phyloP scores from a whole-genome alignment of 179 eudicot genomes.

The Actinidia chinensis region DNA sequence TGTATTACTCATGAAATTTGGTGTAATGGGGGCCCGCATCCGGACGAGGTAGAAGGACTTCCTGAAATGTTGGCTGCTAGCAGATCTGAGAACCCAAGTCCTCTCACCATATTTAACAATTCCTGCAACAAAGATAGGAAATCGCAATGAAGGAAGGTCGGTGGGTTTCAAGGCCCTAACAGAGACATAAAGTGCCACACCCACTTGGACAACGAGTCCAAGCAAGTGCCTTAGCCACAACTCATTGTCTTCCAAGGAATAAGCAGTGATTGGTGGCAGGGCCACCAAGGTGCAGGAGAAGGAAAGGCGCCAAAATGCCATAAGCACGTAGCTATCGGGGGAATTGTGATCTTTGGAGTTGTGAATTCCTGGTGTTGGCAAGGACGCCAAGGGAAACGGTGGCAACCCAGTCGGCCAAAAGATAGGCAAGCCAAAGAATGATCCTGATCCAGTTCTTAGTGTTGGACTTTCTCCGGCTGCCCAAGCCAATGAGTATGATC shows the following conservation, averaged over 20 bases:
- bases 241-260: conserved; percentile 16
- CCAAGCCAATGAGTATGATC: no score
- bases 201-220: neutral
- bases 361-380: neutral
- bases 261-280: conserved; percentile 3
- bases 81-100: neutral
- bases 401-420: no score
- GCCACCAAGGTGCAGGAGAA: conserved; percentile 11
- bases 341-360: neutral
- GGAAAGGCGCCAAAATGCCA: conserved; percentile 11
- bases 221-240: conserved; percentile 8
- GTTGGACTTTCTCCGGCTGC: no score
- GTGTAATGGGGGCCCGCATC: conserved; percentile 13
- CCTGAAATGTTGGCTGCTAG: conserved; percentile 3
- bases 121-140: conserved; percentile 8
- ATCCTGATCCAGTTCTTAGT: no score
- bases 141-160: neutral
- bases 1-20: neutral
- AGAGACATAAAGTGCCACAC: neutral
- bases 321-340: neutral
- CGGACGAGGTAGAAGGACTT: neutral
- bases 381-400: no score
- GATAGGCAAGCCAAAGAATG: no score
- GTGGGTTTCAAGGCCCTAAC: neutral
- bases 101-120: conserved; percentile 16